Conservation (phyloP, 345 rosid genomes). For the Linum tenue region DNA sequence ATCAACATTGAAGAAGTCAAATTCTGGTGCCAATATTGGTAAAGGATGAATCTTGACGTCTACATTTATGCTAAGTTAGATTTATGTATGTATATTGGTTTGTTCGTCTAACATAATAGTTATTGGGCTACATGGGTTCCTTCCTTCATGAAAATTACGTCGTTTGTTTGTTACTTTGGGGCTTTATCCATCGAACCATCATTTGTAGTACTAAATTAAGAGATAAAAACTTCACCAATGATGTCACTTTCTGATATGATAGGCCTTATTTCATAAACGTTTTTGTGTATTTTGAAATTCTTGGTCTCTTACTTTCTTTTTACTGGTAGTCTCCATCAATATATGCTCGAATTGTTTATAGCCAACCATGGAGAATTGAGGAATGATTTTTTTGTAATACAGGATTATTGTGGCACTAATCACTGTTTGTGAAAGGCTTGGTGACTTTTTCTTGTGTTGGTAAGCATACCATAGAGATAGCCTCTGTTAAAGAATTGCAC, state of each 20-base stretch:
- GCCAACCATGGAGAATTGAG: background rate
- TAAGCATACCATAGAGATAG: slow-evolving; percentile 15
- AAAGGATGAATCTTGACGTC: slow-evolving; percentile 3
- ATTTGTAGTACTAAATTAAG: background rate
- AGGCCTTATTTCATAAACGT: too few species aligned
- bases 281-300: background rate
- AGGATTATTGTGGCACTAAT: slow-evolving; percentile 79
- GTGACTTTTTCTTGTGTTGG: slow-evolving; percentile 66
- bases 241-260: background rate
- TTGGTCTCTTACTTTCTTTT: background rate
- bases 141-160: background rate
- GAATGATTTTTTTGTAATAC: slow-evolving; percentile 8
- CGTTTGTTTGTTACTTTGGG: background rate
- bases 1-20: slow-evolving; percentile 70
- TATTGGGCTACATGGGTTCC: background rate
- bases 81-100: background rate
- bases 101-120: background rate
- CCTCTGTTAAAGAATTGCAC: too few species aligned
- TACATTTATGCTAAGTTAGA: background rate
- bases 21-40: slow-evolving; percentile 98
- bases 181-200: background rate
- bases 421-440: slow-evolving; percentile 58
- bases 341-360: background rate
- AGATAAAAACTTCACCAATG: background rate
- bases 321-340: background rate